Conservation (phyloP, 306 rosid species). For the Leucaena leucocephala region DNA sequence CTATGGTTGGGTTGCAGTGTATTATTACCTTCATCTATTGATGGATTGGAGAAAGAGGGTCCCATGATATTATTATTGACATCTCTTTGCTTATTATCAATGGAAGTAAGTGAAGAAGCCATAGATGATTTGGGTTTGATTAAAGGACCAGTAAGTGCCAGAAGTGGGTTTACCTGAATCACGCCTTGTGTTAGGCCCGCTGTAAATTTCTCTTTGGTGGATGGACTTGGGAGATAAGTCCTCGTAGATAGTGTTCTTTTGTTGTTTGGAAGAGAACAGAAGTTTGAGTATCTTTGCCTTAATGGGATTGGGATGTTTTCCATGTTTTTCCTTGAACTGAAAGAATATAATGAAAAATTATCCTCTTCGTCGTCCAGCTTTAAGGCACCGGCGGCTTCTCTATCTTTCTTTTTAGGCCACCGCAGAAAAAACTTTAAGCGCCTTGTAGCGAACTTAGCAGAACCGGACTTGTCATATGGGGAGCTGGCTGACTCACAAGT, state of each 20-base stretch:
- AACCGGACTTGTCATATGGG: conserved; percentile 45
- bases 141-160: conserved; percentile 44
- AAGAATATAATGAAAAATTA: conserved; percentile 47
- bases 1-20: conserved; percentile 34
- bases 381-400: conserved; percentile 33
- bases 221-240: conserved; percentile 64
- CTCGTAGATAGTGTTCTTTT: conserved; percentile 51
- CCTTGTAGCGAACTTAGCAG: conserved; percentile 49
- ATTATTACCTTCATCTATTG: conserved; percentile 22
- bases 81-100: conserved; percentile 49
- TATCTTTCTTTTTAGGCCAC: conserved; percentile 65
- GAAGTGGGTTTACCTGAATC: conserved; percentile 62
- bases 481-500: conserved; percentile 48
- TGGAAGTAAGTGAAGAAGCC: conserved; percentile 48
- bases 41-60: conserved; percentile 46
- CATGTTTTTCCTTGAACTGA: conserved; percentile 36
- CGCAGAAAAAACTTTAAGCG: conserved; percentile 67
- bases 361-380: conserved; percentile 44
- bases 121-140: conserved; percentile 34
- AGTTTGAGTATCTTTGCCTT: conserved; percentile 62
- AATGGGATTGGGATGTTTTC: conserved; percentile 63
- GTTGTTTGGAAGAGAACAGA: conserved; percentile 59
- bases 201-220: conserved; percentile 61
- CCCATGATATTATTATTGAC: conserved; percentile 21
- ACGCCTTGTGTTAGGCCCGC: conserved; percentile 84